Percentiles rank a stretch among this genome's conserved stretches.
Conservation (phyloP, 768 basidiomycete species). For the Mycena venus region DNA sequence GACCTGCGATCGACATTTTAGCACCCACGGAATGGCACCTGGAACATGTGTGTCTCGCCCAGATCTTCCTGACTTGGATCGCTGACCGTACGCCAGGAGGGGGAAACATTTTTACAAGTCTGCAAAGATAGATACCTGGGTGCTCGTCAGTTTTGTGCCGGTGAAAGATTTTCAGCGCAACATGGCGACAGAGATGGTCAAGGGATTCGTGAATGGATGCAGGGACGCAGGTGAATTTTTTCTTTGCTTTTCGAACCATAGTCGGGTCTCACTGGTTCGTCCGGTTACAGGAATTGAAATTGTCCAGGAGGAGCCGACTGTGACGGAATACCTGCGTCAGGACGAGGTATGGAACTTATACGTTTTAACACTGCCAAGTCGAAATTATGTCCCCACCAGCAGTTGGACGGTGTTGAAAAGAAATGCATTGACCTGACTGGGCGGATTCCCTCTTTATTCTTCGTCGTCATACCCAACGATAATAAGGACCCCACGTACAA, state of each 20-base stretch:
- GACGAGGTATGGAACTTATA: not conserved
- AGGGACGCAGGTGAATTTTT: conserved; percentile 63
- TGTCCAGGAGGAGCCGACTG: not conserved
- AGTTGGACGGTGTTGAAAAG: conserved; percentile 66
- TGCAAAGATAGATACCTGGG: conserved; percentile 66
- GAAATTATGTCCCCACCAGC: not conserved
- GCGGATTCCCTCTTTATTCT: conserved; percentile 66
- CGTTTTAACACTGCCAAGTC: not conserved
- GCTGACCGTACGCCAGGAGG: conserved; percentile 59
- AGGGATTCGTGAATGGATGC: conserved; percentile 62
- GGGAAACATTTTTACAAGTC: conserved; percentile 77
- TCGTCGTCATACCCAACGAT: conserved; percentile 79
- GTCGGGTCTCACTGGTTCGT: not conserved
- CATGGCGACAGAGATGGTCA: conserved; percentile 64
- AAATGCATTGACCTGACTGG: conserved; percentile 54
- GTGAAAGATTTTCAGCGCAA: conserved; percentile 62
- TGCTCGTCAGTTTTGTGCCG: conserved; percentile 75
- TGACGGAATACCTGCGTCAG: not conserved
- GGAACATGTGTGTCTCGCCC: conserved; percentile 71
- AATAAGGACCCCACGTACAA: conserved; percentile 77
- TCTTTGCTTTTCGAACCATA: not conserved
- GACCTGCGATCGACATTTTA: conserved; percentile 35
- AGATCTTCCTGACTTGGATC: not conserved
- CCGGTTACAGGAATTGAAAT: not conserved
- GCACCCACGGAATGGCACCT: conserved; percentile 74